phyloP scores from a whole-genome alignment of 1,284 basidiomycete species.

The Farysia itapuensis region DNA sequence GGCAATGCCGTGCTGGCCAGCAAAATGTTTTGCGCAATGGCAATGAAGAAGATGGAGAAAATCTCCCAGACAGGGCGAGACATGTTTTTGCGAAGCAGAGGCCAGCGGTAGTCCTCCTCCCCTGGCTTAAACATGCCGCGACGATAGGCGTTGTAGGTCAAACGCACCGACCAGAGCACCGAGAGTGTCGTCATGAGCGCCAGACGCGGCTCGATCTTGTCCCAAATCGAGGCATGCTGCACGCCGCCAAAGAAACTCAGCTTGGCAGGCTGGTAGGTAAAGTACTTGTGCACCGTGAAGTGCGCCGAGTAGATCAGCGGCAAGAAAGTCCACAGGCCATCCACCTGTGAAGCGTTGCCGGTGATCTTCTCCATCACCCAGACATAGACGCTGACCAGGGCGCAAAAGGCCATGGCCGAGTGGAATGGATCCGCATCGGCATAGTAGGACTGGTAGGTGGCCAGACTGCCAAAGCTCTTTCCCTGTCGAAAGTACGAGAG shows the following conservation, averaged over 20 bases:
- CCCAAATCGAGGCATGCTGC: constrained; percentile 23
- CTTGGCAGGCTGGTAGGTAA: constrained; percentile 36
- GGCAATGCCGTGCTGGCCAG: constrained; percentile 66
- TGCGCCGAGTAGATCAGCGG: constrained; percentile 50
- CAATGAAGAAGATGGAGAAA: constrained; percentile 78
- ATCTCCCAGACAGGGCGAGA: constrained; percentile 75
- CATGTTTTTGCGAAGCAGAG: constrained; percentile 71
- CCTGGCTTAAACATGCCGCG: constrained; percentile 75
- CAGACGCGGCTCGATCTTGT: constrained; percentile 56
- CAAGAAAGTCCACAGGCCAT: constrained; percentile 55
- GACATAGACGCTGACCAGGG: constrained; percentile 35
- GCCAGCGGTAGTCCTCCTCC: constrained; percentile 92
- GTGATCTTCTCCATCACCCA: constrained; percentile 51
- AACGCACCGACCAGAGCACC: constrained; percentile 63
- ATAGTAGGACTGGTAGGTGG: constrained; percentile 40
- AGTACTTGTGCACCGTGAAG: constrained; percentile 48
- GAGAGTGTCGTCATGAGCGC: constrained; percentile 59
- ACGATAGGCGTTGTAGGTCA: constrained; percentile 81
- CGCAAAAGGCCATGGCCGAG: constrained; percentile 44
- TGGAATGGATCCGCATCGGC: constrained; percentile 45
- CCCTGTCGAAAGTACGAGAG: constrained; percentile 14
- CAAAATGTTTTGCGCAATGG: constrained; percentile 76
- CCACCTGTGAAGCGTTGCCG: constrained; percentile 54
- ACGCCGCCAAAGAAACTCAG: constrained; percentile 20
- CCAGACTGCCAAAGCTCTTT: constrained; percentile 18